Conservation (phyloP, 495 filamentous ascomycete genomes). For the Penicillium arizonense region DNA sequence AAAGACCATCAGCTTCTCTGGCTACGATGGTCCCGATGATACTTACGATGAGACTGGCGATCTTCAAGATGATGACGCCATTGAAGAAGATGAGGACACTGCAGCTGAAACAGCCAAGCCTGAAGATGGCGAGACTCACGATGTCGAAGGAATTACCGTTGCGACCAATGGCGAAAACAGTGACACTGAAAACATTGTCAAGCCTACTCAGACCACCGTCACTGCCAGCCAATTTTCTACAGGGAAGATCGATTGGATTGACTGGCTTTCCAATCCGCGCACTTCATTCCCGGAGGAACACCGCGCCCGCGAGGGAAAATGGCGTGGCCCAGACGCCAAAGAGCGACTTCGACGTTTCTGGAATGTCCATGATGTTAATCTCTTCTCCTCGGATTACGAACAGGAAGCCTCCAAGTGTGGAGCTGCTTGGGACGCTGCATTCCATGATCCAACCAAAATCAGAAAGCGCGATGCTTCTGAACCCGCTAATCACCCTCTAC, state of each 20-base stretch:
- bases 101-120: not conserved
- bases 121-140: constrained; percentile 14
- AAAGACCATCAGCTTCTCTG: constrained; percentile 21
- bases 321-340: constrained; percentile 37
- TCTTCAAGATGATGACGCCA: constrained; percentile 18
- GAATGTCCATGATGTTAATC: constrained; percentile 52
- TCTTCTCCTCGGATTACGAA: constrained; percentile 42
- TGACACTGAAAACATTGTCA: constrained; percentile 2
- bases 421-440: constrained; percentile 31
- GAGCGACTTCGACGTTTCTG: constrained; percentile 61
- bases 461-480: constrained; percentile 47
- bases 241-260: constrained; percentile 14
- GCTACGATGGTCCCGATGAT: constrained; percentile 21
- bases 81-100: constrained; percentile 21
- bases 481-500: constrained; percentile 42
- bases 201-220: not conserved
- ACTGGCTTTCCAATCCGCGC: constrained; percentile 32
- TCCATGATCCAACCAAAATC: constrained; percentile 27
- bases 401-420: constrained; percentile 25
- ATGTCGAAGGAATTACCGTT: constrained; percentile 11
- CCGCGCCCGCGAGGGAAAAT: constrained; percentile 14
- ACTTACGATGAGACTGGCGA: constrained; percentile 21
- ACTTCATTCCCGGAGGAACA: constrained; percentile 20
- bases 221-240: not conserved
- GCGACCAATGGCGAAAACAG: constrained; percentile 7